Percentiles rank a stretch among this genome's conserved stretches.
These are phyloP conservation scores for Raphanus sativus DNA, from an alignment of 345 rosid genomes.

Conservation along the genomic window DNA sequence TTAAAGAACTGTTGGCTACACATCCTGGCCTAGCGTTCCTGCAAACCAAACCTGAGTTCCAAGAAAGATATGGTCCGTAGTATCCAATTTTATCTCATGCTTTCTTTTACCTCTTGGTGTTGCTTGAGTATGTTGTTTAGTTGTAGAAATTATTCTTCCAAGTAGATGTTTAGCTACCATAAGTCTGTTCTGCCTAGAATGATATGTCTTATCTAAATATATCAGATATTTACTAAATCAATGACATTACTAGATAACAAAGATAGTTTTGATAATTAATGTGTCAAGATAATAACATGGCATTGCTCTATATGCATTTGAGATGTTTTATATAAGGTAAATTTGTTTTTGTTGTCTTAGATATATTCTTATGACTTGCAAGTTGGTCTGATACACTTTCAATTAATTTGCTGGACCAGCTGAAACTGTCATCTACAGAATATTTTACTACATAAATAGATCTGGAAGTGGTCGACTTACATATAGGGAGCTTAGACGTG, in stretches of 20 bases:
- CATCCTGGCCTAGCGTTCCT: conserved; percentile 95
- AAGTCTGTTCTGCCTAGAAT: too few relatives aligned
- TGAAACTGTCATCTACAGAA: conserved; percentile 60
- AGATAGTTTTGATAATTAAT: too few relatives aligned
- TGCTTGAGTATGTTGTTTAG: neutral
- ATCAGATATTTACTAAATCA: too few relatives aligned
- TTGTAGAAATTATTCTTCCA: too few relatives aligned
- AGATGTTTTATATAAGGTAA: too few relatives aligned
- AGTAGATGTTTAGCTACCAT: too few relatives aligned
- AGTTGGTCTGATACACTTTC: conserved; percentile 17
- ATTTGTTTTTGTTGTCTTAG: neutral
- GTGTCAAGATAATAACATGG: too few relatives aligned
- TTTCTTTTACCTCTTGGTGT: neutral
- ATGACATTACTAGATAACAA: too few relatives aligned
- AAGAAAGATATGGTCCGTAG: conserved; percentile 91
- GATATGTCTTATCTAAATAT: too few relatives aligned
- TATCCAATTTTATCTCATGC: neutral
- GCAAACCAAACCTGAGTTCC: conserved; percentile 95
- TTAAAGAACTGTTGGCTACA: conserved; percentile 50
- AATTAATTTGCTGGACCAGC: conserved; percentile 51
- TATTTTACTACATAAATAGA: conserved; percentile 72
- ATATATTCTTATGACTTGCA: neutral
- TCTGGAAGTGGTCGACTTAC: conserved; percentile 81
- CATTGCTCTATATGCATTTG: too few relatives aligned
- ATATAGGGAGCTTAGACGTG: conserved; percentile 87